Evolutionary conservation across 345 rosid species (phyloP).

Genomic region (Moricandia arvensis): DNA sequence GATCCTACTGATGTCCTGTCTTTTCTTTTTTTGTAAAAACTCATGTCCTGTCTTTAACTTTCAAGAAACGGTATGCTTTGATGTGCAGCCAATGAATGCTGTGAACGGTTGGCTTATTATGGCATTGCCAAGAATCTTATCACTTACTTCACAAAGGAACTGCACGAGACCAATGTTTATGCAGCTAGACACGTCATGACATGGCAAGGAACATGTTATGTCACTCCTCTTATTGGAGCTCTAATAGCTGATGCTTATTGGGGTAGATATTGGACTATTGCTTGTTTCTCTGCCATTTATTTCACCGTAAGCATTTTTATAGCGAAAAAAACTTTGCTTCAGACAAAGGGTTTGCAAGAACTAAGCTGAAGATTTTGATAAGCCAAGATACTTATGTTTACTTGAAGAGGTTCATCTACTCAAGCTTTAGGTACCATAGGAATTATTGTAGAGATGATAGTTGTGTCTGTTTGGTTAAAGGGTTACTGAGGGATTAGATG

Average conservation of each 20-base stretch:
- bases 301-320: conserved; percentile 52
- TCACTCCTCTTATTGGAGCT: conserved; percentile 92
- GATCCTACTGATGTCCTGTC: not conserved
- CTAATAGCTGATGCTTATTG: conserved; percentile 89
- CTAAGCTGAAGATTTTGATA: not conserved
- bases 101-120: conserved; percentile 91
- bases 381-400: not conserved
- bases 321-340: not conserved
- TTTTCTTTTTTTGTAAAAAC: no score
- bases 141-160: conserved; percentile 70
- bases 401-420: not conserved
- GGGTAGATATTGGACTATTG: conserved; percentile 99
- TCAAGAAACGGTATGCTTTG: not conserved
- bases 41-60: not conserved
- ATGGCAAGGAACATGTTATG: conserved; percentile 91
- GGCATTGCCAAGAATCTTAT: conserved; percentile 90
- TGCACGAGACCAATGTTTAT: conserved; percentile 85
- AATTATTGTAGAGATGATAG: not conserved
- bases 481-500: not conserved
- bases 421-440: not conserved
- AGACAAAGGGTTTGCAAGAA: not conserved
- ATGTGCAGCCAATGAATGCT: conserved; percentile 77
- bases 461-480: not conserved
- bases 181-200: conserved; percentile 89
- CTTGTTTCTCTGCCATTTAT: conserved; percentile 76